Percentiles rank a stretch among this genome's conserved stretches.
These are phyloP conservation scores for Sclerotinia sclerotiorum DNA, from an alignment of 2,329 filamentous ascomycete species.

Conservation along the genomic window DNA sequence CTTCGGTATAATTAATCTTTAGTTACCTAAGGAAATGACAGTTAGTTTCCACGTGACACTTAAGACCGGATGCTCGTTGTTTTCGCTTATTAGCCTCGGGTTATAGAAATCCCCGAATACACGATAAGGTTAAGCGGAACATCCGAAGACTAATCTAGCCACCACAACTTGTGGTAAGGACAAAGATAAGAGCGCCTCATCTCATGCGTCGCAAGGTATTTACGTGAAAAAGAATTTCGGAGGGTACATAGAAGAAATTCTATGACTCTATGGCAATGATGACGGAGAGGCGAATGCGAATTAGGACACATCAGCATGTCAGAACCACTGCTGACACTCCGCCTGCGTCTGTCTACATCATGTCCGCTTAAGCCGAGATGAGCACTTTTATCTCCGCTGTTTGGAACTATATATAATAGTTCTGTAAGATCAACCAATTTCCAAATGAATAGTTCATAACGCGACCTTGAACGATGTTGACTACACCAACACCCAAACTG, in stretches of 20 bases:
- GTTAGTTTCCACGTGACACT: too few relatives aligned
- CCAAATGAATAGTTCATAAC: not conserved
- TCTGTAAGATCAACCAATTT: not conserved
- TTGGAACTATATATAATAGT: not conserved
- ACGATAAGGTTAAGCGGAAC: not conserved
- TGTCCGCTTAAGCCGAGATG: not conserved
- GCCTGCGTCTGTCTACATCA: not conserved
- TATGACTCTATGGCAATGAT: not conserved
- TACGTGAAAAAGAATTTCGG: not conserved
- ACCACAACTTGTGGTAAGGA: too few relatives aligned
- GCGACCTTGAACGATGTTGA: not conserved
- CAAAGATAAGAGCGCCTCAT: not conserved
- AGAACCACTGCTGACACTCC: not conserved
- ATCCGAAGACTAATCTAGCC: too few relatives aligned
- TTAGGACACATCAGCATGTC: not conserved
- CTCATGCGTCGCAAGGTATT: not conserved
- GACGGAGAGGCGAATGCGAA: not conserved
- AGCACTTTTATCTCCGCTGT: not conserved
- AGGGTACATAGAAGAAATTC: too few relatives aligned
- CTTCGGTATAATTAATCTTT: too few relatives aligned
- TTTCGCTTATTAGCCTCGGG: not conserved
- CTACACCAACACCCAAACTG: slow-evolving; percentile 1
- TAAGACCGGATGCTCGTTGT: too few relatives aligned
- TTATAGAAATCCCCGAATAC: not conserved
- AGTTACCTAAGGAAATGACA: too few relatives aligned